Conservation (phyloP, 441 rosid species). For the Capsella rubella region DNA sequence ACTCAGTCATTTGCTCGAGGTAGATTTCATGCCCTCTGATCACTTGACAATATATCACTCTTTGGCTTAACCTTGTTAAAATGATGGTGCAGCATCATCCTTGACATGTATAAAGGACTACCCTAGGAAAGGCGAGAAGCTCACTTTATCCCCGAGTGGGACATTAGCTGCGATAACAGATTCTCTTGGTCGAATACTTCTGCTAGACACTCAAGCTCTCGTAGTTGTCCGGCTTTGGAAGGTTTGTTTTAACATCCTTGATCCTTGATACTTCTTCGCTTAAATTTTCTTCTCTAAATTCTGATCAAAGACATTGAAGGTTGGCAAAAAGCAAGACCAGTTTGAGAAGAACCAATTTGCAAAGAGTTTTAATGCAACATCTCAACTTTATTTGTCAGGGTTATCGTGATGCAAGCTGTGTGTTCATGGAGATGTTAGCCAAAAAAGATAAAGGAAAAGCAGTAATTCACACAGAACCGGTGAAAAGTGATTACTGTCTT, state of each 20-base stretch:
- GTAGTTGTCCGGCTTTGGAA: constrained; percentile 96
- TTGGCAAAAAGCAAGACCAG: no score
- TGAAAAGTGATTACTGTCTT: constrained; percentile 87
- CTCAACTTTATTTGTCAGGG: constrained; percentile 57
- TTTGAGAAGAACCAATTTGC: no score
- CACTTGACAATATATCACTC: constrained; percentile 12
- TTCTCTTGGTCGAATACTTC: constrained; percentile 96
- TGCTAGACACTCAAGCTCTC: constrained; percentile 92
- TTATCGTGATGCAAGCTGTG: constrained; percentile 95
- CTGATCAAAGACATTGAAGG: no score
- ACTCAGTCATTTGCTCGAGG: constrained; percentile 92
- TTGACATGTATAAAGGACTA: constrained; percentile 95
- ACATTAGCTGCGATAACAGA: constrained; percentile 97
- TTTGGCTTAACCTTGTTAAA: constrained; percentile 33
- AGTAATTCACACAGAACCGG: constrained; percentile 58
- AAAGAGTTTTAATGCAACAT: no score
- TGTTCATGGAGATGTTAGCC: constrained; percentile 91
- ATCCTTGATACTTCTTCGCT: not conserved
- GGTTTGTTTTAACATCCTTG: constrained; percentile 52
- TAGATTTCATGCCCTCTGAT: constrained; percentile 39
- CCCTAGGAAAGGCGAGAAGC: constrained; percentile 95
- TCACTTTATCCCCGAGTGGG: constrained; percentile 94
- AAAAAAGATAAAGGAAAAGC: constrained; percentile 59
- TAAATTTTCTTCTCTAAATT: not conserved
- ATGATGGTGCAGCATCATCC: constrained; percentile 72